Evolutionary conservation across 169 alveolate genomes (phyloP), one percentile per base, ranked within the genome.

Genomic region (Eimeria falciformis): DNA sequence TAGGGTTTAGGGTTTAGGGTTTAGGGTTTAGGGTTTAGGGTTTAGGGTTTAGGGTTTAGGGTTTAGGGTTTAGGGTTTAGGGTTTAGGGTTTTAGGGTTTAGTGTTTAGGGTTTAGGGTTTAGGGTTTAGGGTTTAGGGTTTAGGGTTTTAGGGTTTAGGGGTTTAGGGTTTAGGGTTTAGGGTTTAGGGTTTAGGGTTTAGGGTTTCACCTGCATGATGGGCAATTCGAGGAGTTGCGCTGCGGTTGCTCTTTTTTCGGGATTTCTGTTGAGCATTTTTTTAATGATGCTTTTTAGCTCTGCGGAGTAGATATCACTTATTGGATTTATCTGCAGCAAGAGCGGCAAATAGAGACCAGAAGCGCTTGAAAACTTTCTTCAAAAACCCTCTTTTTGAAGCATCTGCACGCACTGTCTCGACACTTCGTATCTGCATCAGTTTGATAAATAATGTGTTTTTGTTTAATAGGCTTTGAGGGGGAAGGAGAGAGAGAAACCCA

Each of bases 241-340:
- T 25, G 95, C 94, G 0, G 94, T 73, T 25, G 95, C 94, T n/a
- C 95, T 73, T n/a, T 47, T 50, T 9, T 21, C 21, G 65, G 91
- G 90, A 46, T 82, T 69, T 27, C 91, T 14, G 23, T 23, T 43
- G 18, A 92, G 91, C 85, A 77, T 75, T 71, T 40, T 33, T 58
- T 29, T 23, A 21, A 77, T 56, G 66, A 92, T 55, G 46, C 46
- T 62, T 29, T 75, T 27, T 25, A 92, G 73, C 58, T 58, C 95
- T 43, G 75, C 12, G 3, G 95, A 92, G 81, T 75, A 92, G 58
- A 27, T 12, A 11, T 40, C 6, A 6, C 93, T 93, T 37, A 92
- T 25, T 12, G 84, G 85, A 17, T 93, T 84, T 29, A 87, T 83
- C 90, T 90, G 71, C 33, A 7, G 62, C 56, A 7, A 5, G 21